A percentile compares a stretch with the other conserved stretches of the same genome.
Conservation (phyloP, 2,329 filamentous ascomycete species). For the Clonostachys solani region DNA sequence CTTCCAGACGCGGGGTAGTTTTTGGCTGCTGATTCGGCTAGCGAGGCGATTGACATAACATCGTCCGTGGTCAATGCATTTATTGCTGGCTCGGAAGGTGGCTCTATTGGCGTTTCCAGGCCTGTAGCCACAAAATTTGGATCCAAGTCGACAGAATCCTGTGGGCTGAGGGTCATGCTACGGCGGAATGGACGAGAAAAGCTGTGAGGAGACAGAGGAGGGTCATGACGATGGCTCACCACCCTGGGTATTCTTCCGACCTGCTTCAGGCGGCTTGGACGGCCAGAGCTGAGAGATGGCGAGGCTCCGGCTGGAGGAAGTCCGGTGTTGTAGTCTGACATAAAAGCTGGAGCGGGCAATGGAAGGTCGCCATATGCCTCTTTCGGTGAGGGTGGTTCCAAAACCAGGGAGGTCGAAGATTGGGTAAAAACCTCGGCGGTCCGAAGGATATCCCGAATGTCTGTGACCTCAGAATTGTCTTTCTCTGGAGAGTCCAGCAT, state of each 20-base stretch:
- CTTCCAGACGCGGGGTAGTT: background rate
- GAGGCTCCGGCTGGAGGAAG: too few relatives aligned
- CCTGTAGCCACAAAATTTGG: conserved; percentile 41
- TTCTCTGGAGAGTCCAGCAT: conserved; percentile 57
- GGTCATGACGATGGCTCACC: conserved; percentile 62
- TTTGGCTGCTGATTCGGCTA: conserved; percentile 13
- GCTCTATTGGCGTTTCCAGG: conserved; percentile 18
- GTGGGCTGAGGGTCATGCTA: conserved; percentile 33
- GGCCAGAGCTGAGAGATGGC: conserved; percentile 1
- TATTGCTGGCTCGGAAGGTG: conserved; percentile 22
- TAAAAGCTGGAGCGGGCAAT: too few relatives aligned
- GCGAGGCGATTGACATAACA: conserved; percentile 20
- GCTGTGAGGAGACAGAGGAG: conserved; percentile 63
- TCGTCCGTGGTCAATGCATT: conserved; percentile 27
- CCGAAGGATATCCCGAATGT: conserved; percentile 40
- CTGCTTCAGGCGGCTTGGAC: conserved; percentile 64
- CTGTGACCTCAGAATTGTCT: conserved; percentile 37
- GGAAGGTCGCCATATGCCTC: too few relatives aligned
- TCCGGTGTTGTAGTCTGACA: too few relatives aligned
- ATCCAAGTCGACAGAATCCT: conserved; percentile 18
- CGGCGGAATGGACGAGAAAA: conserved; percentile 78
- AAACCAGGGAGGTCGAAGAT: conserved; percentile 3
- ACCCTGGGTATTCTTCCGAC: conserved; percentile 85
- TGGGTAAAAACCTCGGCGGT: conserved; percentile 36
- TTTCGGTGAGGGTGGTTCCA: too few relatives aligned